Conservation (phyloP, 331 rosid genomes). For the Malus hybrid region DNA sequence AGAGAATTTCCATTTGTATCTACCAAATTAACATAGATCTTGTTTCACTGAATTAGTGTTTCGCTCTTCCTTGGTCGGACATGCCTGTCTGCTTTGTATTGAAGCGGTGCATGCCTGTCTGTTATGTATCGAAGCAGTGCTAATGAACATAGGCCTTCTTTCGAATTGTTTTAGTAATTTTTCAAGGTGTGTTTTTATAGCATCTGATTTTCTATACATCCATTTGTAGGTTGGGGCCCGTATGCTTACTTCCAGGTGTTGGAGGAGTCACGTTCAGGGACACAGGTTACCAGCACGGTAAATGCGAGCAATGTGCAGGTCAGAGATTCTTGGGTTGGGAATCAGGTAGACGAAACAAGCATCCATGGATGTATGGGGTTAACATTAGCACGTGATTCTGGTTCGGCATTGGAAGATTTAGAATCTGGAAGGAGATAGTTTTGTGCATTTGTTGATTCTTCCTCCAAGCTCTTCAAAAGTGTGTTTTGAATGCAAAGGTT, state of each 20-base stretch:
- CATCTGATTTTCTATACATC: slow-evolving; percentile 1
- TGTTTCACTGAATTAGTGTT: not conserved
- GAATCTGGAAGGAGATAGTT: slow-evolving; percentile 51
- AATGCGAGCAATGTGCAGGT: slow-evolving; percentile 13
- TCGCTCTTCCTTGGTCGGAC: not conserved
- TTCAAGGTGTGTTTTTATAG: not conserved
- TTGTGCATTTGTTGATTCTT: not conserved
- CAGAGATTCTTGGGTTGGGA: slow-evolving; percentile 23
- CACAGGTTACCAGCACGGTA: slow-evolving; percentile 22
- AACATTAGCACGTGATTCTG: slow-evolving; percentile 22
- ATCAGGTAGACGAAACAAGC: slow-evolving; percentile 27
- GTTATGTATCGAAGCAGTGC: too few relatives aligned
- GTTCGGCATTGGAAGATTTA: slow-evolving; percentile 36
- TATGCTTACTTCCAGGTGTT: slow-evolving; percentile 64
- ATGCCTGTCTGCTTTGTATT: not conserved
- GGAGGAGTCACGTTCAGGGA: slow-evolving; percentile 33
- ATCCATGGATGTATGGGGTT: slow-evolving; percentile 44
- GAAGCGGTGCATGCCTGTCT: too few relatives aligned
- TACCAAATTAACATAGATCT: not conserved
- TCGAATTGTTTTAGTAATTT: not conserved
- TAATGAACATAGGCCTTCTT: not conserved
- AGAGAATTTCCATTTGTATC: not conserved
- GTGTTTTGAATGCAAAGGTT: too few relatives aligned
- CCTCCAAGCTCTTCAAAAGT: too few relatives aligned
- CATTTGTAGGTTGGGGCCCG: slow-evolving; percentile 80